phyloP scores from a whole-genome alignment of 805 yeast species.

The Kuraishia hungarica region DNA sequence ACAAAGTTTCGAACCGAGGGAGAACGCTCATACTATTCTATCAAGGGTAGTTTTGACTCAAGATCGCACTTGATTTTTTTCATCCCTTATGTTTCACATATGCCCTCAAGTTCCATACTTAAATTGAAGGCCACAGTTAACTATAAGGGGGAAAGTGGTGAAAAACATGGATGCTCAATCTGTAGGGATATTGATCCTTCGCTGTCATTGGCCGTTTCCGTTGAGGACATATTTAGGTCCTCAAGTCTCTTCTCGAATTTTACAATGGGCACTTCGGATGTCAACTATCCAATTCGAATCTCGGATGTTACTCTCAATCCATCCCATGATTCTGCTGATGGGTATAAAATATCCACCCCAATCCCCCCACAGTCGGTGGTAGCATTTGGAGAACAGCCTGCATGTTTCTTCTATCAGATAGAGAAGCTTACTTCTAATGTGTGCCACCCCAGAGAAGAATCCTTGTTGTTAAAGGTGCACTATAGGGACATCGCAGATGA shows the following conservation, averaged over 20 bases:
- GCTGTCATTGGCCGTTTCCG: constrained; percentile 62
- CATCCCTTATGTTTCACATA: constrained; percentile 22
- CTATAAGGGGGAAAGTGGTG: no score
- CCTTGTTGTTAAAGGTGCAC: constrained; percentile 31
- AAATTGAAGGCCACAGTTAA: neutral
- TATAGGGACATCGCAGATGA: constrained; percentile 42
- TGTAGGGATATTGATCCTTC: constrained; percentile 35
- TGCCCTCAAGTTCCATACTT: neutral
- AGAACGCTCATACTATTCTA: neutral
- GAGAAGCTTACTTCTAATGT: constrained; percentile 12
- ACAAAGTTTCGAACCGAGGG: neutral
- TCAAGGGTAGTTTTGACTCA: neutral
- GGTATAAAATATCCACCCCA: constrained; percentile 20
- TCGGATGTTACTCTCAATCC: constrained; percentile 22
- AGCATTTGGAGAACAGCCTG: constrained; percentile 66
- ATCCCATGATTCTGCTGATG: constrained; percentile 11
- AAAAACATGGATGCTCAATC: neutral
- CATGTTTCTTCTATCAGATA: constrained; percentile 52
- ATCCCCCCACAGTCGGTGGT: constrained; percentile 28
- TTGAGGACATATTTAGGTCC: constrained; percentile 66
- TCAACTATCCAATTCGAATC: constrained; percentile 45
- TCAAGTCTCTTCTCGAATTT: constrained; percentile 55
- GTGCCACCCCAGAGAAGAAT: constrained; percentile 18
- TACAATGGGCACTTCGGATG: constrained; percentile 51
- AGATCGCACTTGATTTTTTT: constrained; percentile 6